Conservation (phyloP, 345 rosid genomes). For the Populus pruinosa region DNA sequence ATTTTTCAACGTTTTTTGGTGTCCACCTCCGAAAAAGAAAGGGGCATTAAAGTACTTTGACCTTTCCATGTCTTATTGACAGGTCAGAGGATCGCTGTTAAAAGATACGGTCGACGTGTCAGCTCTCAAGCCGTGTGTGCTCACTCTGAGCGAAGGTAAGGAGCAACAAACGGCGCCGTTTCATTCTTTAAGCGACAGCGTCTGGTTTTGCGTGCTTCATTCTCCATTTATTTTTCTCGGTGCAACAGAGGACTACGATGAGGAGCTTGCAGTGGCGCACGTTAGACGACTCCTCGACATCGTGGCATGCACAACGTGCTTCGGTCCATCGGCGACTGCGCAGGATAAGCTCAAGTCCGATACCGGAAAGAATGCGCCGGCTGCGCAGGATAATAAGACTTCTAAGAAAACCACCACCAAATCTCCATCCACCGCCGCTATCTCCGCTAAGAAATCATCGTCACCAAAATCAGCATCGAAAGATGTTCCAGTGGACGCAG, state of each 20-base stretch:
- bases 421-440: constrained; percentile 1
- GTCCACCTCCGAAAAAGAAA: background rate
- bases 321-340: constrained; percentile 51
- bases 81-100: constrained; percentile 72
- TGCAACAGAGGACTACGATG: constrained; percentile 77
- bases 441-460: constrained; percentile 24
- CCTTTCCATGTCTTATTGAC: constrained; percentile 3
- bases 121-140: constrained; percentile 79
- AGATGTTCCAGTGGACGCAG: constrained; percentile 52
- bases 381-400: constrained; percentile 30
- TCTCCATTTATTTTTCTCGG: background rate
- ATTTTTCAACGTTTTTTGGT: background rate
- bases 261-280: constrained; percentile 78
- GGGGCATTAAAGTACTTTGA: background rate
- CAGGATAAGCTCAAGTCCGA: constrained; percentile 50
- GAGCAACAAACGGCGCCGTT: constrained; percentile 15
- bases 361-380: constrained; percentile 36
- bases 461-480: constrained; percentile 34
- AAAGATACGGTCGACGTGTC: constrained; percentile 73
- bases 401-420: constrained; percentile 37
- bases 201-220: background rate
- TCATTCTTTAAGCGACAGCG: background rate
- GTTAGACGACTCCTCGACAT: constrained; percentile 86
- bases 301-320: constrained; percentile 78
- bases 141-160: constrained; percentile 63